phyloP scores from a whole-genome alignment of 768 basidiomycete species.

The Russula griseocarnosa region DNA sequence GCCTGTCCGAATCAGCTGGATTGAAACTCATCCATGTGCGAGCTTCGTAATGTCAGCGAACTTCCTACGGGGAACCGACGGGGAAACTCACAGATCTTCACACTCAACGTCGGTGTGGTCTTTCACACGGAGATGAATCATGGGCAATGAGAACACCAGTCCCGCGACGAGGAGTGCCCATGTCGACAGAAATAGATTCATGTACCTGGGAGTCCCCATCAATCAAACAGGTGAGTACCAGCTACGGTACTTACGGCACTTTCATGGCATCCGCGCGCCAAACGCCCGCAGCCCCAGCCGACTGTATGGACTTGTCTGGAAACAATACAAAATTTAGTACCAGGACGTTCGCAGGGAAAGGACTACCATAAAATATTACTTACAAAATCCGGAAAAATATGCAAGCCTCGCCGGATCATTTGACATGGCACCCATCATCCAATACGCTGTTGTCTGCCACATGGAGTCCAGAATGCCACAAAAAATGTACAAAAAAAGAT shows the following conservation, averaged over 20 bases:
- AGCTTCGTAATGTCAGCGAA: neutral
- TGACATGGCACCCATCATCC: conserved; percentile 83
- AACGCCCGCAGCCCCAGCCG: conserved; percentile 66
- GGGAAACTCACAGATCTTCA: conserved; percentile 46
- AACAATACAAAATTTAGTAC: conserved; percentile 26
- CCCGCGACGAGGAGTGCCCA: conserved; percentile 68
- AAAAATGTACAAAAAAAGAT: conserved; percentile 62
- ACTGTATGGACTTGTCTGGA: conserved; percentile 68
- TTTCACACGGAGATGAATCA: conserved; percentile 68
- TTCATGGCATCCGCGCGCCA: conserved; percentile 67
- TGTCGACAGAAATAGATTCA: conserved; percentile 70
- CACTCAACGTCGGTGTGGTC: conserved; percentile 53
- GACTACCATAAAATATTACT: conserved; percentile 33
- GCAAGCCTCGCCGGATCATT: conserved; percentile 78
- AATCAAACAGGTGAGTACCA: conserved; percentile 3
- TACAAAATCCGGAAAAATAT: conserved; percentile 78
- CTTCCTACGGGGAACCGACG: neutral
- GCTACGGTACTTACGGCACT: conserved; percentile 48
- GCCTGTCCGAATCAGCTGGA: conserved; percentile 5
- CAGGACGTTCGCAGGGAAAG: neutral
- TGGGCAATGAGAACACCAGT: conserved; percentile 62
- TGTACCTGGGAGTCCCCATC: conserved; percentile 40
- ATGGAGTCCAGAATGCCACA: conserved; percentile 74
- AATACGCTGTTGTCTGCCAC: conserved; percentile 83
- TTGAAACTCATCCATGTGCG: conserved; percentile 19